Evolutionary conservation across 1,139 yeast genomes (phyloP).

Genomic region (Petasospora fabianii): DNA sequence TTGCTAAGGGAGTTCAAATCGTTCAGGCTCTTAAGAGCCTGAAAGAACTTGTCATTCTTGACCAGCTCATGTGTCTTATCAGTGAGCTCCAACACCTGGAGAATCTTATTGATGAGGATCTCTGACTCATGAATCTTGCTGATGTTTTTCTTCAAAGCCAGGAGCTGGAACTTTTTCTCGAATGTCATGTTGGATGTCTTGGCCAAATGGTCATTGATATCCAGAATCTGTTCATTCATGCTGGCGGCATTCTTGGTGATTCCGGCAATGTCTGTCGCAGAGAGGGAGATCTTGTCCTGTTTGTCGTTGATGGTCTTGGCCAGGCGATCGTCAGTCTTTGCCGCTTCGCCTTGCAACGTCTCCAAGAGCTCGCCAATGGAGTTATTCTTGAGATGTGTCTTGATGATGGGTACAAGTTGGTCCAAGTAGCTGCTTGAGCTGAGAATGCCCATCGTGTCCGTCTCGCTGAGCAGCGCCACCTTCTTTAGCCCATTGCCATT

Average conservation of each 20-base stretch:
- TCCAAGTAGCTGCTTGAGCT: conserved; percentile 72
- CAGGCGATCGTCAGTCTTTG: conserved; percentile 60
- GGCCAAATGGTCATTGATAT: conserved; percentile 50
- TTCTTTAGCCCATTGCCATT: conserved; percentile 5
- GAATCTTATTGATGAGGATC: conserved; percentile 59
- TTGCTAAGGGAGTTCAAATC: conserved; percentile 66
- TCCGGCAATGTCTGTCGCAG: conserved; percentile 53
- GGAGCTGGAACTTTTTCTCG: conserved; percentile 50
- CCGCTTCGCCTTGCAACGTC: conserved; percentile 53
- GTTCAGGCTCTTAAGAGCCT: conserved; percentile 80
- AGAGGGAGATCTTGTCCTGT: conserved; percentile 52
- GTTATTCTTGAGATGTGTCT: conserved; percentile 56
- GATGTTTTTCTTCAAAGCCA: conserved; percentile 55
- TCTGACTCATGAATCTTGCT: conserved; percentile 62
- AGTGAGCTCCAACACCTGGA: conserved; percentile 81
- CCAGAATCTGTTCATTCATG: conserved; percentile 49
- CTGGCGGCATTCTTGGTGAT: conserved; percentile 53
- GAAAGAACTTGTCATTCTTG: conserved; percentile 70
- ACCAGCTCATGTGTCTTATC: conserved; percentile 83
- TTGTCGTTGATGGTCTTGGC: conserved; percentile 59
- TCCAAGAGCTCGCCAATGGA: conserved; percentile 55
- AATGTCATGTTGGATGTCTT: conserved; percentile 63
- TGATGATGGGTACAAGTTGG: conserved; percentile 75
- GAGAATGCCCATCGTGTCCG: conserved; percentile 35
- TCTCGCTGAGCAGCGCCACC: conserved; percentile 20